Base-by-base conservation (phyloP, 1,139 yeast genomes). In the Debaryomyces subglobosus region DNA sequence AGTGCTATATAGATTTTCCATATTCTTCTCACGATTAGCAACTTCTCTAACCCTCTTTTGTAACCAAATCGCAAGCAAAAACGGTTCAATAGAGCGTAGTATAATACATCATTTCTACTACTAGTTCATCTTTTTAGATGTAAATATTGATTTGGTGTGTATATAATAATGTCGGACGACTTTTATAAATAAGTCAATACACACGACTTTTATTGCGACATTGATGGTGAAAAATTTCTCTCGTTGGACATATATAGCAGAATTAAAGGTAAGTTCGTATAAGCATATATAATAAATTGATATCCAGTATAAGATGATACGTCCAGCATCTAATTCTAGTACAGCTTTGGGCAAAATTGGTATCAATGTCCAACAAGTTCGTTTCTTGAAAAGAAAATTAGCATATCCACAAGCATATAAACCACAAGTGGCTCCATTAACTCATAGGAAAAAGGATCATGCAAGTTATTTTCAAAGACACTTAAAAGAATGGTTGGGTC, bases 401-500 rank as follows among this genome's bases (percentile, higher is more conserved):
- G 71, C 71, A 9, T 67, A 66, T 49, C 74, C 74, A 2, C 61
- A 54, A 27, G 47, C 55, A 20, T 67, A 68, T 51, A 58, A 49
- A 15, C 66, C 68, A 1, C 53, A 55, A 21, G 61, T 63, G 21
- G 69, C 64, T 4, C 63, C 60, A 9, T 57, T 58, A 42, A 55
- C 58, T 20, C 65, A 63, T 44, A 63, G 63, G 10, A 65, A 65
- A 51, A 69, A 69, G 53, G 74, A 69, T 54, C 74, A 69, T 47
- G 55, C 67, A 6, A 53, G 59, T 50, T 58, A 59, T 43, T 62
- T 62, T 39, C 63, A 61, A 46, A 60, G 74, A 59, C 68, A 74
- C 52, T 60, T 80, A 69, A 75, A 73, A 57, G 74, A 71, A 53
- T 89, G 89, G 69, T 72, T 90, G 50, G 98, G 98, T 2, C 96